Evolutionary conservation across 805 yeast species (phyloP).

Genomic region (Hanseniaspora mollemarum): DNA sequence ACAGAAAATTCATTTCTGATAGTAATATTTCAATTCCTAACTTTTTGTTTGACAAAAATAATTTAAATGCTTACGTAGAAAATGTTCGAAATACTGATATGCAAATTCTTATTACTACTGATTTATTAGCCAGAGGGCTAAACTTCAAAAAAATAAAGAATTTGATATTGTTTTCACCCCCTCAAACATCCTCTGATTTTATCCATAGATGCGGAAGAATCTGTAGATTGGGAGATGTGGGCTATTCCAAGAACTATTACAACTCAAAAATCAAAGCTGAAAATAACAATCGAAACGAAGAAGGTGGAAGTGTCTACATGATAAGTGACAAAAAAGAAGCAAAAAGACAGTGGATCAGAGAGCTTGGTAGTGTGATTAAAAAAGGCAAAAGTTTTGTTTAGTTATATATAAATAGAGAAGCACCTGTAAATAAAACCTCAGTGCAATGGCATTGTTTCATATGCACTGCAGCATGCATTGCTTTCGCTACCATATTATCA

Average conservation of each 20-base stretch:
- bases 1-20: slow-evolving; percentile 24
- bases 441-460: too few species aligned
- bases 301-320: slow-evolving; percentile 75
- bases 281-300: slow-evolving; percentile 41
- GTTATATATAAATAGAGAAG: slow-evolving; percentile 4
- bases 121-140: slow-evolving; percentile 78
- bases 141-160: slow-evolving; percentile 75
- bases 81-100: slow-evolving; percentile 28
- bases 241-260: slow-evolving; percentile 1
- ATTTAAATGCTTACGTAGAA: neutral
- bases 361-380: slow-evolving; percentile 58
- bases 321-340: slow-evolving; percentile 46
- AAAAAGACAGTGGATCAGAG: slow-evolving; percentile 70
- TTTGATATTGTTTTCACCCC: slow-evolving; percentile 74
- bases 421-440: neutral
- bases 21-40: slow-evolving; percentile 29
- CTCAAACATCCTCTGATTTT: slow-evolving; percentile 71
- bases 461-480: too few species aligned
- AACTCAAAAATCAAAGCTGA: neutral
- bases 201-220: slow-evolving; percentile 91
- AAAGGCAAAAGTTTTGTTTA: slow-evolving; percentile 34
- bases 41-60: neutral
- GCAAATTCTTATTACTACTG: slow-evolving; percentile 76
- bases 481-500: too few species aligned
- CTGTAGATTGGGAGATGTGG: slow-evolving; percentile 40